Conservation (phyloP, 495 filamentous ascomycete genomes). For the Hypoxylon rickii region DNA sequence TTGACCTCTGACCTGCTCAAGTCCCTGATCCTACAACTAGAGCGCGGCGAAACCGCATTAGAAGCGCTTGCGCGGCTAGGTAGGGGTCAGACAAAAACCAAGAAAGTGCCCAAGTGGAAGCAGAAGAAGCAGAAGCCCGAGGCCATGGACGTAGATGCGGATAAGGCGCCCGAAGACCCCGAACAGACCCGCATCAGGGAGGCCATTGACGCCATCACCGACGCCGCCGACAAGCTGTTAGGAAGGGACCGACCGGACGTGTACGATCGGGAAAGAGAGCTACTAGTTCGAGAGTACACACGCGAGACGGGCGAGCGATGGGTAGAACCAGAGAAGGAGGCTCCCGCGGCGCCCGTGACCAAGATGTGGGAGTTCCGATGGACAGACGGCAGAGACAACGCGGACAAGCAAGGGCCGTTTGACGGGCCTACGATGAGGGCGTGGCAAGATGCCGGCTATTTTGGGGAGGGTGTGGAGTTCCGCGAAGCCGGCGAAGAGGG, state of each 20-base stretch:
- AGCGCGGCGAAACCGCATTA: constrained; percentile 83
- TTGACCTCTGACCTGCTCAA: constrained; percentile 74
- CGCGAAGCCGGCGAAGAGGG: constrained; percentile 60
- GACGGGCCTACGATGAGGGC: constrained; percentile 80
- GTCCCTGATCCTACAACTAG: constrained; percentile 70
- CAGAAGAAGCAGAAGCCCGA: constrained; percentile 56
- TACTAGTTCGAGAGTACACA: constrained; percentile 77
- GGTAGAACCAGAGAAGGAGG: constrained; percentile 62
- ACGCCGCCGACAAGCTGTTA: constrained; percentile 83
- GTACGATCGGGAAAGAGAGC: constrained; percentile 87
- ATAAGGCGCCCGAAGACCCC: constrained; percentile 63
- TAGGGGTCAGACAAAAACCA: constrained; percentile 68
- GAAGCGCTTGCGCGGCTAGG: constrained; percentile 86
- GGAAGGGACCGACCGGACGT: constrained; percentile 80
- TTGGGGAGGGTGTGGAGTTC: constrained; percentile 93
- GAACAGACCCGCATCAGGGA: constrained; percentile 70
- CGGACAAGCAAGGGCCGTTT: constrained; percentile 81
- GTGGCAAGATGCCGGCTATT: constrained; percentile 91
- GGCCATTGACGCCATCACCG: constrained; percentile 80
- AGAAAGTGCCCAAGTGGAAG: constrained; percentile 66
- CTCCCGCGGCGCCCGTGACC: constrained; percentile 25
- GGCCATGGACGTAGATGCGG: constrained; percentile 72
- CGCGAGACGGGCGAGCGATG: constrained; percentile 91
- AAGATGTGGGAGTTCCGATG: constrained; percentile 90
- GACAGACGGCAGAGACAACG: constrained; percentile 85